These are phyloP conservation scores for Persicaria tinctoria DNA, from an alignment of 148 eudicot species.

Conservation along the genomic window DNA sequence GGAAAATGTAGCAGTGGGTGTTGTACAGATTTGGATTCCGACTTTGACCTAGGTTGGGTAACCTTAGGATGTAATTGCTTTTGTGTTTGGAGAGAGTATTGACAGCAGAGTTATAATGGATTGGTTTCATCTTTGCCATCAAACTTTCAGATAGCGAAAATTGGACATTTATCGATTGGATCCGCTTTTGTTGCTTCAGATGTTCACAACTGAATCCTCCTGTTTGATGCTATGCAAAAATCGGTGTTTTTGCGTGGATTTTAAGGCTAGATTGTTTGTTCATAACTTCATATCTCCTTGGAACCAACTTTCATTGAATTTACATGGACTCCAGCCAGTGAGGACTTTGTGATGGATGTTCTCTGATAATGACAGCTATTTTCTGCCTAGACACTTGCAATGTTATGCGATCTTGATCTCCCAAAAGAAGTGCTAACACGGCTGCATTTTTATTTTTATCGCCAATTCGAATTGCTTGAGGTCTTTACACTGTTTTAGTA, in stretches of 20 bases:
- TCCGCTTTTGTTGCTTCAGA: background rate
- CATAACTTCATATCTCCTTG: background rate
- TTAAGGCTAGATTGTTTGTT: background rate
- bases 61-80: background rate
- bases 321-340: background rate
- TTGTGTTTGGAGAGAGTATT: background rate
- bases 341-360: background rate
- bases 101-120: background rate
- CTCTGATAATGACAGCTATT: background rate
- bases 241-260: background rate
- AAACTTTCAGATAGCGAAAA: background rate
- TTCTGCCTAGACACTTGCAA: background rate
- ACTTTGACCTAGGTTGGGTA: background rate
- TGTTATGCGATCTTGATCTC: background rate
- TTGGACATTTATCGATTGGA: background rate
- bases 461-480: background rate
- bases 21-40: background rate
- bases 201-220: background rate
- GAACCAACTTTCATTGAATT: background rate
- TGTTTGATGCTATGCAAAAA: background rate
- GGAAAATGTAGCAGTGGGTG: background rate
- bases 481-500: background rate
- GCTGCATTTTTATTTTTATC: background rate
- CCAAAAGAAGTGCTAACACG: background rate
- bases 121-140: background rate